Evolutionary conservation across 768 basidiomycete genomes (phyloP).

Genomic region (Suillus decipiens): DNA sequence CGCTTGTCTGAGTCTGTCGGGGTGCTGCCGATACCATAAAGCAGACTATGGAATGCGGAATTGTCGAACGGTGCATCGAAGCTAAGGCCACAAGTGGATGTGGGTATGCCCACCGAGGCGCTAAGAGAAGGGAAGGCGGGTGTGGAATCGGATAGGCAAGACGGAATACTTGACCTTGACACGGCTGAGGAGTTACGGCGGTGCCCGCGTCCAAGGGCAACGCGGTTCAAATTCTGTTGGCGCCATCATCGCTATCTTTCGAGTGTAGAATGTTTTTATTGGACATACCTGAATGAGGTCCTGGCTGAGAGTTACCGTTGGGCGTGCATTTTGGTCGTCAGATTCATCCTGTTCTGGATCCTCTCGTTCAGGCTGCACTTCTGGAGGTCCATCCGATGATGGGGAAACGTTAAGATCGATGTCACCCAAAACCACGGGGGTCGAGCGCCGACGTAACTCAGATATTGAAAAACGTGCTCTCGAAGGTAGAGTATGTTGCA

Average conservation of each 20-base stretch:
- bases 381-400: conserved; percentile 14
- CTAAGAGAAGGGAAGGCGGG: conserved; percentile 16
- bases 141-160: conserved; percentile 24
- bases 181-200: conserved; percentile 25
- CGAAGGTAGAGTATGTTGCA: conserved; percentile 15
- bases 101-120: background rate
- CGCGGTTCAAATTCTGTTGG: conserved; percentile 24
- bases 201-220: conserved; percentile 20
- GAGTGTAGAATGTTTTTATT: background rate
- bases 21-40: conserved; percentile 8
- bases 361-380: conserved; percentile 18
- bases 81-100: conserved; percentile 3
- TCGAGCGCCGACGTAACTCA: conserved; percentile 24
- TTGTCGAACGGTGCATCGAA: conserved; percentile 26
- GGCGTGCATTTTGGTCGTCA: conserved; percentile 4
- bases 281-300: conserved; percentile 31
- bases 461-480: conserved; percentile 21
- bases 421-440: conserved; percentile 29
- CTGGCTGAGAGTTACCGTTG: conserved; percentile 28
- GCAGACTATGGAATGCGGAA: conserved; percentile 13
- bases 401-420: conserved; percentile 27
- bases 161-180: conserved; percentile 22
- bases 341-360: conserved; percentile 14
- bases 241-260: background rate
- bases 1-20: conserved; percentile 12